Evolutionary conservation across 768 basidiomycete species (phyloP).

Genomic region (Phlegmacium glaucopus): DNA sequence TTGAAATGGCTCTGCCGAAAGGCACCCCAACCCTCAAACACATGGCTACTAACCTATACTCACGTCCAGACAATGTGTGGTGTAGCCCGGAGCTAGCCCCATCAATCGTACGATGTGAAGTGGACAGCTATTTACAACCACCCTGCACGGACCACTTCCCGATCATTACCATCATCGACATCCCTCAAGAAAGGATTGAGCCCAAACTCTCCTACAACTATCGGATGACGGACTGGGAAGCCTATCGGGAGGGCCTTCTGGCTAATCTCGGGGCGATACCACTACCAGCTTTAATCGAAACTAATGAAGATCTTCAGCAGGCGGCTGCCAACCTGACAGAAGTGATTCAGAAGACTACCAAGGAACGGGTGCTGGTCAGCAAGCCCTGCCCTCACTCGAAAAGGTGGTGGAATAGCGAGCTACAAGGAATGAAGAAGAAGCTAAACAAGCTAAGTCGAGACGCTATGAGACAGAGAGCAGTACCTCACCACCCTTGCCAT

Average conservation of each 20-base stretch:
- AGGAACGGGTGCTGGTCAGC: background rate
- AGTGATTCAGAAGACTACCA: background rate
- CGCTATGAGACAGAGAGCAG: background rate
- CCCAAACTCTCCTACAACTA: conserved; percentile 9
- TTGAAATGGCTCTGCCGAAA: conserved; percentile 23
- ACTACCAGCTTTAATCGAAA: background rate
- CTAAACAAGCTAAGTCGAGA: conserved; percentile 10
- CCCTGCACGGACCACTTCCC: conserved; percentile 39
- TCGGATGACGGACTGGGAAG: conserved; percentile 13
- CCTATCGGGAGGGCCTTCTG: conserved; percentile 18
- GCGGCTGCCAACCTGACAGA: conserved; percentile 2
- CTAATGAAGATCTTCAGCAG: background rate
- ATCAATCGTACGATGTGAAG: conserved; percentile 25
- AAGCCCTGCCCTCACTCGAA: background rate
- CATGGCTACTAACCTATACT: conserved; percentile 28
- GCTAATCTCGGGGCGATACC: conserved; percentile 17
- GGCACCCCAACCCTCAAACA: conserved; percentile 31
- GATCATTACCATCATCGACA: conserved; percentile 27
- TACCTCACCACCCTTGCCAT: conserved; percentile 20
- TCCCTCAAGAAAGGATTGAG: conserved; percentile 12
- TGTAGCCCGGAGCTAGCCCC: conserved; percentile 11
- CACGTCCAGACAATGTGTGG: conserved; percentile 45
- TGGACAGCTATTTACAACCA: conserved; percentile 8
- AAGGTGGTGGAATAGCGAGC: background rate
- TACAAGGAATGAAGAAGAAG: conserved; percentile 5